Evolutionary conservation across 169 alveolate species (phyloP).

Genomic region (Amoebophrya sp.): DNA sequence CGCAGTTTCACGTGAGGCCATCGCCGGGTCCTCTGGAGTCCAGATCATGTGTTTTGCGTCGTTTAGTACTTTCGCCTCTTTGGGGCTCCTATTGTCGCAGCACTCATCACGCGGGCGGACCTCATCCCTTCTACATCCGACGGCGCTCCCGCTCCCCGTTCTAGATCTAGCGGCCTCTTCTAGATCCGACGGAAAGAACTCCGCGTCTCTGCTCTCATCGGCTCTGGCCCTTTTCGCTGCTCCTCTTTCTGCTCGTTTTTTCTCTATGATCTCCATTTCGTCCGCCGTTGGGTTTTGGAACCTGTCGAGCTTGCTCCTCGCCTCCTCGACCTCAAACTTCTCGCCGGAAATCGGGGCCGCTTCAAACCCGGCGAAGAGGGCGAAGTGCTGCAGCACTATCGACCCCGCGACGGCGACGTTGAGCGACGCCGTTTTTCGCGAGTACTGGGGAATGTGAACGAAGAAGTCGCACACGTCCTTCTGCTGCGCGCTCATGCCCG

Average conservation of each 20-base stretch:
- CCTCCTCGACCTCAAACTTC: background rate
- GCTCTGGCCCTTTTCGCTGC: background rate
- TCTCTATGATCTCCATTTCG: background rate
- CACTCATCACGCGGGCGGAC: too few relatives aligned
- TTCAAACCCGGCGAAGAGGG: background rate
- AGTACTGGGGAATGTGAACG: constrained; percentile 64
- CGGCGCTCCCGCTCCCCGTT: too few relatives aligned
- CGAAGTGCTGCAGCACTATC: constrained; percentile 53
- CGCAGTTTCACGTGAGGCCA: too few relatives aligned
- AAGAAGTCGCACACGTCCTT: constrained; percentile 62
- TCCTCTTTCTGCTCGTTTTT: background rate
- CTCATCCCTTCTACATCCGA: too few relatives aligned
- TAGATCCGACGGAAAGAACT: too few relatives aligned
- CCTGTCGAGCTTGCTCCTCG: background rate
- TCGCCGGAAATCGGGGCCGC: background rate
- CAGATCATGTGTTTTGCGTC: too few relatives aligned
- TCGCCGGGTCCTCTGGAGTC: too few relatives aligned
- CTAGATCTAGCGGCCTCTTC: too few relatives aligned
- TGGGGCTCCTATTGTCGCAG: too few relatives aligned
- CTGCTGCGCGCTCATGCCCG: constrained; percentile 59
- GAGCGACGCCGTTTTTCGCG: constrained; percentile 61
- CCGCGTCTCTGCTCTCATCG: too few relatives aligned
- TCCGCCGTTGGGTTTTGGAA: background rate
- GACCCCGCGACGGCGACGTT: constrained; percentile 76
- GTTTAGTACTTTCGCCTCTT: too few relatives aligned